phyloP scores from a whole-genome alignment of 2,329 filamentous ascomycete genomes.

The Talaromyces verruculosus region DNA sequence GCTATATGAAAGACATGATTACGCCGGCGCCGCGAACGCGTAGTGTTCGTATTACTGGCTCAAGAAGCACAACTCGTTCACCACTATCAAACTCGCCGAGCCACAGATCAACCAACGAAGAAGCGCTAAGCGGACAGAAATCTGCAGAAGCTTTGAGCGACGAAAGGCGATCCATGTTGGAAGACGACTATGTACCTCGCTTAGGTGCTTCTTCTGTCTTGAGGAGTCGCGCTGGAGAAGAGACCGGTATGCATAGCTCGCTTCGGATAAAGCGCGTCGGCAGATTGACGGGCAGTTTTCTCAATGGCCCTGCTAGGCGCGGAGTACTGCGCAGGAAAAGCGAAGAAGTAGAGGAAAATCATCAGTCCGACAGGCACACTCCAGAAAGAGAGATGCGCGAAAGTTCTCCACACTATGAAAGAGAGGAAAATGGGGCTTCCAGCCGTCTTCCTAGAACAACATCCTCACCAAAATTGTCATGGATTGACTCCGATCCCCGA shows the following conservation, averaged over 20 bases:
- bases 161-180: constrained; percentile 33
- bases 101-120: constrained; percentile 9
- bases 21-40: constrained; percentile 49
- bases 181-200: constrained; percentile 37
- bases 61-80: constrained; percentile 44
- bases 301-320: constrained; percentile 76
- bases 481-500: constrained; percentile 37
- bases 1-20: constrained; percentile 40
- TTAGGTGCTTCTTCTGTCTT: constrained; percentile 40
- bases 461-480: constrained; percentile 40
- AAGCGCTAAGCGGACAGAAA: constrained; percentile 29
- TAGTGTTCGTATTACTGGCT: constrained; percentile 44
- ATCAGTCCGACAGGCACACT: constrained; percentile 31
- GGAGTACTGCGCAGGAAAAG: constrained; percentile 63
- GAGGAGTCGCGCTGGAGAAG: constrained; percentile 57
- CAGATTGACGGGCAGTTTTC: constrained; percentile 71
- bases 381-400: constrained; percentile 32
- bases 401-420: constrained; percentile 30
- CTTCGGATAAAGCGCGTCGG: constrained; percentile 75
- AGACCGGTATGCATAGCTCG: constrained; percentile 67
- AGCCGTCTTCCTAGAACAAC: constrained; percentile 27
- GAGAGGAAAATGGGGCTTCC: constrained; percentile 31
- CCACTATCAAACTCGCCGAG: constrained; percentile 39
- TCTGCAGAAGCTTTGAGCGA: constrained; percentile 37
- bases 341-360: constrained; percentile 60